phyloP scores from a whole-genome alignment of 805 yeast genomes.

The Yarrowia alimentaria region DNA sequence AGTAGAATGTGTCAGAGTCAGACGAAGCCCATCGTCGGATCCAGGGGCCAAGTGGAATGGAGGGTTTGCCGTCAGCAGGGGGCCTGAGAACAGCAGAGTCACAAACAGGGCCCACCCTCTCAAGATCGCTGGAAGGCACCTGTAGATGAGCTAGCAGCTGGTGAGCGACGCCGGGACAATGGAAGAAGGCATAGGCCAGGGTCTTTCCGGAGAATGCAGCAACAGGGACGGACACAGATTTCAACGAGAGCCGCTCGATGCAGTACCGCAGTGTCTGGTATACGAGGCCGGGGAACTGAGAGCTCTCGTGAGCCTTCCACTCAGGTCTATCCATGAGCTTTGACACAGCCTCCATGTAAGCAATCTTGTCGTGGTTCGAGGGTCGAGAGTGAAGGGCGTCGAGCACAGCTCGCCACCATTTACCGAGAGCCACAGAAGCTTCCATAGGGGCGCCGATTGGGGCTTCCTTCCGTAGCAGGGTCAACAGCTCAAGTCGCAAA shows the following conservation, averaged over 20 bases:
- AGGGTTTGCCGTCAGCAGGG: conserved; percentile 18
- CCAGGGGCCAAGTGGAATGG: conserved; percentile 39
- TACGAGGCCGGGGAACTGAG: conserved; percentile 38
- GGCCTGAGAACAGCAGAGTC: conserved; percentile 11
- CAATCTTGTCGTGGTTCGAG: conserved; percentile 42
- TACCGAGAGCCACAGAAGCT: conserved; percentile 36
- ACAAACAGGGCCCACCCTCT: conserved; percentile 33
- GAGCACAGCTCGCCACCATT: conserved; percentile 44
- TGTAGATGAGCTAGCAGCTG: conserved; percentile 41
- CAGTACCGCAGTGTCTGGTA: conserved; percentile 55
- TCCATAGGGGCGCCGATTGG: conserved; percentile 31
- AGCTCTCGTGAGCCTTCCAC: conserved; percentile 36
- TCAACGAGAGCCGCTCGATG: conserved; percentile 49
- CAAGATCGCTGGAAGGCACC: conserved; percentile 35
- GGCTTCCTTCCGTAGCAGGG: conserved; percentile 38
- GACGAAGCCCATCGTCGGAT: conserved; percentile 39
- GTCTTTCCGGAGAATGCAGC: conserved; percentile 70
- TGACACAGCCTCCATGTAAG: conserved; percentile 44
- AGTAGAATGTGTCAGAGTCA: conserved; percentile 42
- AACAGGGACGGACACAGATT: conserved; percentile 53
- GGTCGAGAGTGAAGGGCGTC: conserved; percentile 36
- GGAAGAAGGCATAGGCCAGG: conserved; percentile 60
- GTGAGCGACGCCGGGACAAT: conserved; percentile 54
- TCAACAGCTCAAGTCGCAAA: conserved; percentile 46
- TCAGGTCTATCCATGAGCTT: conserved; percentile 42